Conservation (phyloP, 176 grass and related monocot genomes). For the Eleusine coracana region DNA sequence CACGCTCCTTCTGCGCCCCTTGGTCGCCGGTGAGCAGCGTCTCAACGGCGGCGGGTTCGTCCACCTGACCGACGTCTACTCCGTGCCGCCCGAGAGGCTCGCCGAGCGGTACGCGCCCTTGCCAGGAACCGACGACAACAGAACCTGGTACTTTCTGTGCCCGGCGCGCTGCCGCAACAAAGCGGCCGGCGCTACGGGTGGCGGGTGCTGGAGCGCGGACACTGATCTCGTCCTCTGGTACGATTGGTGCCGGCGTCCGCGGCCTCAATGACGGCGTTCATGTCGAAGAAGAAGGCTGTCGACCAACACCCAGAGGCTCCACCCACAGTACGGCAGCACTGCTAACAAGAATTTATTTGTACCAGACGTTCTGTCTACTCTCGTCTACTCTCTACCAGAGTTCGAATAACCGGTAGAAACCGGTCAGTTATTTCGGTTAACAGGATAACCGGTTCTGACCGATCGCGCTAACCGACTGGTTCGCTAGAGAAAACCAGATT, state of each 20-base stretch:
- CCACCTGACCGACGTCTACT: slow-evolving; percentile 16
- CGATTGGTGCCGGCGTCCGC: too few relatives aligned
- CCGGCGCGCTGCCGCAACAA: background rate
- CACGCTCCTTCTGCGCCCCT: background rate
- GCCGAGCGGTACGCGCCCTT: background rate
- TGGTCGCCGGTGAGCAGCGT: background rate
- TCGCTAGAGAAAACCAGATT: too few relatives aligned
- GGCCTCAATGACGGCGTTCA: background rate
- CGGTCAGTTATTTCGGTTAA: too few relatives aligned
- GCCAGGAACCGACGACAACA: background rate
- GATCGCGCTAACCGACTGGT: too few relatives aligned
- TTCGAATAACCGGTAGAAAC: too few relatives aligned
- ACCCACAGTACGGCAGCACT: slow-evolving; percentile 11
- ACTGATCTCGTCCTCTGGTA: slow-evolving; percentile 21
- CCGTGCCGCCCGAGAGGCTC: background rate
- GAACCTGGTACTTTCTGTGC: slow-evolving; percentile 13
- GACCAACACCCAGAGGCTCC: slow-evolving; percentile 5
- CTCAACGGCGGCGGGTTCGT: background rate
- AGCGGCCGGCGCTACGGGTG: background rate
- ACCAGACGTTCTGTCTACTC: too few relatives aligned
- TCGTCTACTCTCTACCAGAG: too few relatives aligned
- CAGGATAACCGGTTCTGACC: too few relatives aligned
- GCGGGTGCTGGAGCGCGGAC: background rate
- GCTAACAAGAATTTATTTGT: too few relatives aligned
- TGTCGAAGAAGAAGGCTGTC: slow-evolving; percentile 2